A percentile compares a stretch with the other conserved stretches of the same genome.
phyloP scores from a whole-genome alignment of 495 filamentous ascomycete genomes.

The Articulospora tetracladia region DNA sequence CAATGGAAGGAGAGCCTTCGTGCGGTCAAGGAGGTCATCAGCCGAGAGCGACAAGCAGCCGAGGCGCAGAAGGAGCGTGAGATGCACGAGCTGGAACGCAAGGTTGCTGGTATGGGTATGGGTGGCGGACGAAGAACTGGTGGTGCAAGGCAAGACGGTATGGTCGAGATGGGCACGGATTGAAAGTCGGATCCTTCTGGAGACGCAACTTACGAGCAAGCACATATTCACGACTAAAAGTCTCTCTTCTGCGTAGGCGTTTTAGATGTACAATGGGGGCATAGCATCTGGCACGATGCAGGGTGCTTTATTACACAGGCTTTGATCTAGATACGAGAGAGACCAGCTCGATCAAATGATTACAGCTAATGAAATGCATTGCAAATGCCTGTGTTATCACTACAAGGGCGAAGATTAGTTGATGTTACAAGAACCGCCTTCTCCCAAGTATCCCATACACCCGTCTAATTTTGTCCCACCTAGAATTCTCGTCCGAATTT shows the following conservation, averaged over 20 bases:
- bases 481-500: background rate
- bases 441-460: background rate
- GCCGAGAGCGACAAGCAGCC: slow-evolving; percentile 68
- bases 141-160: slow-evolving; percentile 17
- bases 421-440: background rate
- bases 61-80: slow-evolving; percentile 57
- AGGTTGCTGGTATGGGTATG: slow-evolving; percentile 41
- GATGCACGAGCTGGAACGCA: slow-evolving; percentile 51
- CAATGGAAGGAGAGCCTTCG: slow-evolving; percentile 79
- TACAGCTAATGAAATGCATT: slow-evolving; percentile 16
- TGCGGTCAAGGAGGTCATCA: slow-evolving; percentile 70
- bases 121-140: slow-evolving; percentile 28
- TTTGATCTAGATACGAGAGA: slow-evolving; percentile 15
- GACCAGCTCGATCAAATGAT: slow-evolving; percentile 4
- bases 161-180: slow-evolving; percentile 30
- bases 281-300: slow-evolving; percentile 28
- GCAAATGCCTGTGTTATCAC: slow-evolving; percentile 7
- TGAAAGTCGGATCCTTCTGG: slow-evolving; percentile 10
- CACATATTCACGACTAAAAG: background rate
- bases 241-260: slow-evolving; percentile 16
- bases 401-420: background rate
- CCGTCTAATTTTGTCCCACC: background rate
- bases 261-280: slow-evolving; percentile 20
- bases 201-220: background rate
- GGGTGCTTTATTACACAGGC: slow-evolving; percentile 10